Base-by-base conservation (phyloP, 352 stramenopile genomes). In the Albugo candida region DNA sequence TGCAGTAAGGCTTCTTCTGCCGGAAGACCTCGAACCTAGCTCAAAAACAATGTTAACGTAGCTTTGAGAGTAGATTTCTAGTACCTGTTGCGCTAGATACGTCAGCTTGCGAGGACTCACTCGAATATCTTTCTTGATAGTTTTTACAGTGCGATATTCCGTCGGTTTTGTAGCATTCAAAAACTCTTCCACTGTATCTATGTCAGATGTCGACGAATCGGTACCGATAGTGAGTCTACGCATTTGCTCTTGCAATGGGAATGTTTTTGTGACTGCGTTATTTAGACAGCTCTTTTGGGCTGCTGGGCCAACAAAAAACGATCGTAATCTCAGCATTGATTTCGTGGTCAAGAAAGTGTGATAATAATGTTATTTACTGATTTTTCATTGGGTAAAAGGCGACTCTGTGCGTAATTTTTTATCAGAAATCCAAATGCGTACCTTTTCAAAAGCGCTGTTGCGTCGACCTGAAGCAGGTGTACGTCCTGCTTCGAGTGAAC, bases 401-500 rank as follows among this genome's bases (percentile, higher is more conserved):
- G 70, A 82, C 21, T 67, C 67, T 17, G 70, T 88, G 41, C 73
- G 70, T 12, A 58, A 70, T 58, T 88, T 88, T 58, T 83, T 83
- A 59, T 88, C 76, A 17, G 76, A 88, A 46, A 88, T 84, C 76
- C 76, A 88, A 47, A 88, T 88, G 45, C 76, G 76, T 27, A 88
- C 60, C 61, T 80, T 85, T 58, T 88, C 76, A 43, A 81, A 58
- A 21, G 77, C 66, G 13, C 71, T 60, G 11, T 48, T 52, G 3
- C 20, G 38, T 43, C 38, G 17, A 43, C 38, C 38, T 8, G 17
- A 24, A 18, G 20, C 3, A 41, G 19, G 3, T 48, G 2, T 10
- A 47, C 43, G 16, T 48, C 19, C 10, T 44, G 16, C 10, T 18
- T 48, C 43, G 16, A 19, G 3, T 34, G 56, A 51, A 11, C 14